Evolutionary conservation across 306 rosid species (phyloP).

Genomic region (Phaseolus lunatus): DNA sequence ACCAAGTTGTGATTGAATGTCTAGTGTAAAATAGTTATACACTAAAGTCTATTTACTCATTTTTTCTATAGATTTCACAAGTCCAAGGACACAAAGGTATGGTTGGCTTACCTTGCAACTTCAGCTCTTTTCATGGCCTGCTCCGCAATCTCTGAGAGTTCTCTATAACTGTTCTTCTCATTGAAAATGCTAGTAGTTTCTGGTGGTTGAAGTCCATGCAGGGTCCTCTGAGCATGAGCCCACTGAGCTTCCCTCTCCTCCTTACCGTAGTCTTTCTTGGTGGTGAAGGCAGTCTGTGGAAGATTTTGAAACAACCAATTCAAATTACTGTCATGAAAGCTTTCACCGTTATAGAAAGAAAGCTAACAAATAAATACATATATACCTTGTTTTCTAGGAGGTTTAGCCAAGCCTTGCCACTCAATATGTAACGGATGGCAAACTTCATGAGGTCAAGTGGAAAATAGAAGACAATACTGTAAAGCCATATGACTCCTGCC

Average conservation of each 20-base stretch:
- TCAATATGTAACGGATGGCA: slow-evolving; percentile 84
- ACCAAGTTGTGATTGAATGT: background rate
- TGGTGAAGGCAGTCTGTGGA: slow-evolving; percentile 94
- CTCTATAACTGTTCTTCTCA: slow-evolving; percentile 91
- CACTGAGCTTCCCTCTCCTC: slow-evolving; percentile 98
- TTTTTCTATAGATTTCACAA: background rate
- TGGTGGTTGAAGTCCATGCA: slow-evolving; percentile 97
- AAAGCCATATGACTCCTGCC: slow-evolving; percentile 99
- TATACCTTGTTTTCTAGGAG: slow-evolving; percentile 87
- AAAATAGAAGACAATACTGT: slow-evolving; percentile 84
- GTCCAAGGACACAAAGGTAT: slow-evolving; percentile 5
- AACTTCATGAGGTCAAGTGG: slow-evolving; percentile 87
- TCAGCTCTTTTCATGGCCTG: slow-evolving; percentile 99
- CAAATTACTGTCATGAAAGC: slow-evolving; percentile 23
- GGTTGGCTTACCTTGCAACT: slow-evolving; percentile 79
- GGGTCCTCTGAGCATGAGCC: slow-evolving; percentile 98
- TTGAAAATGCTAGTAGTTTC: slow-evolving; percentile 62
- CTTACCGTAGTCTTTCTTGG: slow-evolving; percentile 97
- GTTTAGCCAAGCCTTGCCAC: slow-evolving; percentile 98
- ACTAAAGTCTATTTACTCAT: background rate
- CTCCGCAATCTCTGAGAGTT: slow-evolving; percentile 96
- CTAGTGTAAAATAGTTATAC: background rate
- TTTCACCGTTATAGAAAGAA: slow-evolving; percentile 14
- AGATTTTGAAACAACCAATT: slow-evolving; percentile 36
- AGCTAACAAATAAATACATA: slow-evolving; percentile 24